phyloP scores from a whole-genome alignment of 202 grass and related monocot species.

The Schoenoplectus tabernaemontani region DNA sequence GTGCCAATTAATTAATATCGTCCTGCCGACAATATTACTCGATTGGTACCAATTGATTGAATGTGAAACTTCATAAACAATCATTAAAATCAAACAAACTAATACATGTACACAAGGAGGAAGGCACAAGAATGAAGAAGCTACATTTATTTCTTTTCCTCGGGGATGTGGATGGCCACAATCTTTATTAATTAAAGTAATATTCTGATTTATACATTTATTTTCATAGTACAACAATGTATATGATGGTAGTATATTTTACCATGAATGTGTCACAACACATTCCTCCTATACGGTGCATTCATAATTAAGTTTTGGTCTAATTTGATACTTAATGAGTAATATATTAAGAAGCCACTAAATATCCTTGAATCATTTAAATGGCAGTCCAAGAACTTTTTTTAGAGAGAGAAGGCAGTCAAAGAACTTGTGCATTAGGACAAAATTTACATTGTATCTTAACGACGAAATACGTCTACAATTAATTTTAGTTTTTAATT shows the following conservation, averaged over 20 bases:
- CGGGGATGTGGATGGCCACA: background rate
- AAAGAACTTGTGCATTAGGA: too few relatives aligned
- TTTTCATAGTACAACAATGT: background rate
- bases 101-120: background rate
- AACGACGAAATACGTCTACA: too few relatives aligned
- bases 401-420: too few relatives aligned
- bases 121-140: background rate
- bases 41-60: background rate
- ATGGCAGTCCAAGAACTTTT: too few relatives aligned
- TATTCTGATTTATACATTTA: background rate
- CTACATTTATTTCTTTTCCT: background rate
- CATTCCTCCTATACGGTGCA: too few relatives aligned
- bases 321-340: too few relatives aligned
- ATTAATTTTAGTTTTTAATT: too few relatives aligned
- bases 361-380: too few relatives aligned
- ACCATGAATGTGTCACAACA: background rate
- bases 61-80: conserved; percentile 7
- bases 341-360: too few relatives aligned
- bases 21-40: conserved; percentile 18
- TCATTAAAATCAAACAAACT: background rate
- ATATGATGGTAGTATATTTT: background rate
- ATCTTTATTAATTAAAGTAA: background rate
- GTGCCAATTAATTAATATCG: too few relatives aligned
- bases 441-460: too few relatives aligned
- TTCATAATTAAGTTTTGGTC: background rate